Evolutionary conservation across 148 eudicot genomes (phyloP).

Genomic region (Drosera capensis): DNA sequence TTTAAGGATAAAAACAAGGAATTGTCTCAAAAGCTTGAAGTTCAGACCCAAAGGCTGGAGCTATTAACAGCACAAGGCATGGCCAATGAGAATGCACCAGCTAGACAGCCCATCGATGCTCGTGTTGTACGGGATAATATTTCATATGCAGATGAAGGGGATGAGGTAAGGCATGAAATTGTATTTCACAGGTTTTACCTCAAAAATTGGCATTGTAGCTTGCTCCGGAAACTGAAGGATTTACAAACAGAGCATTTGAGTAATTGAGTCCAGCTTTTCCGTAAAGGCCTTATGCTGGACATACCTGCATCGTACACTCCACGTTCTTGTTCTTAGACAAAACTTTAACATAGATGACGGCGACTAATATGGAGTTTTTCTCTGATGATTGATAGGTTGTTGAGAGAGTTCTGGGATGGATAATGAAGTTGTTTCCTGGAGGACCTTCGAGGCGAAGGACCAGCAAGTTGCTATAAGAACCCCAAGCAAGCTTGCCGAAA

Average conservation of each 20-base stretch:
- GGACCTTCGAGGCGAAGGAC: slow-evolving; percentile 74
- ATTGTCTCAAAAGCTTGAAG: slow-evolving; percentile 69
- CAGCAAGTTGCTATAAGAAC: slow-evolving; percentile 49
- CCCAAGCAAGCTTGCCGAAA: no score
- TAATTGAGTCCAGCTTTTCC: not conserved
- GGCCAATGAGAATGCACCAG: slow-evolving; percentile 34
- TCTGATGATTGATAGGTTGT: slow-evolving; percentile 44
- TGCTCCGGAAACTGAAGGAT: not conserved
- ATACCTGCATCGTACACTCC: not conserved
- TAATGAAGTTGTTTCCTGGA: slow-evolving; percentile 96
- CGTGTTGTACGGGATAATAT: slow-evolving; percentile 32
- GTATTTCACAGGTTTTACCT: no score
- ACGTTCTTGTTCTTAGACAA: not conserved
- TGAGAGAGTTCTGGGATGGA: slow-evolving; percentile 92
- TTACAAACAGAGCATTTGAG: not conserved
- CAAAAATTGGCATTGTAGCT: no score
- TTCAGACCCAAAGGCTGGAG: slow-evolving; percentile 92
- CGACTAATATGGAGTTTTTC: not conserved
- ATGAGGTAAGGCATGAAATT: slow-evolving; percentile 43
- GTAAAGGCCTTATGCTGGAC: not conserved
- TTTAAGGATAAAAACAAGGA: slow-evolving; percentile 83
- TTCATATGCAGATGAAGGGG: slow-evolving; percentile 95
- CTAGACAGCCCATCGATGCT: slow-evolving; percentile 29
- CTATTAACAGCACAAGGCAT: slow-evolving; percentile 82
- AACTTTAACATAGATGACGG: not conserved